Percentiles rank a stretch among this genome's conserved stretches.
These are phyloP conservation scores for Bromus sterilis DNA, from an alignment of 176 grass and related monocot species.

Conservation along the genomic window DNA sequence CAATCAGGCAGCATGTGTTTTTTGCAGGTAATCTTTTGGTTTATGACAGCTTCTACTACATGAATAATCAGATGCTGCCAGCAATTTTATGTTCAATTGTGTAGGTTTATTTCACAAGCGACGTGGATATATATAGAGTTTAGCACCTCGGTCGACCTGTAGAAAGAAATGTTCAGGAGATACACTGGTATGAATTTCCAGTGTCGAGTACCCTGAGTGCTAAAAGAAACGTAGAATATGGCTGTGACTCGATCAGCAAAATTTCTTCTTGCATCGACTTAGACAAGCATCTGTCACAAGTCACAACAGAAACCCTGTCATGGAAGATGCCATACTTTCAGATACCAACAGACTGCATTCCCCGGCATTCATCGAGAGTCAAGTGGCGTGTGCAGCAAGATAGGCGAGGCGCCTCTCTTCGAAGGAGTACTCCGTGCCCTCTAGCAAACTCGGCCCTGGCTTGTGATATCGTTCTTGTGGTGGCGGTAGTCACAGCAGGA, in stretches of 20 bases:
- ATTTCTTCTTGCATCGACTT: slow-evolving; percentile 2
- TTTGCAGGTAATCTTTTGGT: no score
- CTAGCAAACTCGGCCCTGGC: background rate
- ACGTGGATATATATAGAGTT: background rate
- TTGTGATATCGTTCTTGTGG: slow-evolving; percentile 20
- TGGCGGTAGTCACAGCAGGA: background rate
- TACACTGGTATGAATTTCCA: background rate
- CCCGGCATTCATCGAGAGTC: background rate
- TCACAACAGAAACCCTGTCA: background rate
- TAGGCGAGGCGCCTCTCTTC: slow-evolving; percentile 57
- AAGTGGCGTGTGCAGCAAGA: slow-evolving; percentile 19
- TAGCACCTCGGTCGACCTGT: background rate
- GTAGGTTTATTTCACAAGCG: background rate
- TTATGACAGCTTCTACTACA: background rate
- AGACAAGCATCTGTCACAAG: background rate
- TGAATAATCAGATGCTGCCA: background rate
- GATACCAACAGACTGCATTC: background rate
- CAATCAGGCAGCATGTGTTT: background rate
- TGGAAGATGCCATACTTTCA: background rate
- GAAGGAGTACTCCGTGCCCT: slow-evolving; percentile 39
- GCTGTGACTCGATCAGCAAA: background rate
- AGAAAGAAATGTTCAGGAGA: background rate
- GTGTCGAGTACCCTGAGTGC: background rate
- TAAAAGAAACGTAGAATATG: background rate
- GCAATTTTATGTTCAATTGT: background rate